These are phyloP conservation scores for Lentinula raphanica DNA, from an alignment of 768 basidiomycete species.

Conservation along the genomic window DNA sequence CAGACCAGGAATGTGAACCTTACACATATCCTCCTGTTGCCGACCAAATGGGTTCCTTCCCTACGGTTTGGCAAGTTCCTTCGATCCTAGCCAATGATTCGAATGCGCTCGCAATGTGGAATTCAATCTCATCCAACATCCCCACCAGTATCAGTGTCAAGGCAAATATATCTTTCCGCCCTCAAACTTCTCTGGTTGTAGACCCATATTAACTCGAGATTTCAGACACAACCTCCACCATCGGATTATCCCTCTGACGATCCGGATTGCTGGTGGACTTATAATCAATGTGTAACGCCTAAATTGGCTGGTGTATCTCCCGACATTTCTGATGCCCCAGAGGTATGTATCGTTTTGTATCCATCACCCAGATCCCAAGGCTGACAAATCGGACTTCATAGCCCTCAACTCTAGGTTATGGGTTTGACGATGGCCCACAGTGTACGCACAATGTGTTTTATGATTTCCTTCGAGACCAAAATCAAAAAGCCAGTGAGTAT, in stretches of 20 bases:
- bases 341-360: slow-evolving; percentile 24
- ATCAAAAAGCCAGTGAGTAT: slow-evolving; percentile 56
- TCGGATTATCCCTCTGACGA: slow-evolving; percentile 20
- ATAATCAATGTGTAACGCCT: slow-evolving; percentile 37
- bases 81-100: background rate
- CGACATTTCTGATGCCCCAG: slow-evolving; percentile 43
- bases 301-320: slow-evolving; percentile 37
- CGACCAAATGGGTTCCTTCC: background rate
- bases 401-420: slow-evolving; percentile 44
- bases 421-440: slow-evolving; percentile 63
- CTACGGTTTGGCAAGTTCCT: background rate
- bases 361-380: background rate
- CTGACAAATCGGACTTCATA: background rate
- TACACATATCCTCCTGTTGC: slow-evolving; percentile 2
- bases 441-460: slow-evolving; percentile 63
- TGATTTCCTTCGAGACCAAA: slow-evolving; percentile 41
- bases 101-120: background rate
- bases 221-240: background rate
- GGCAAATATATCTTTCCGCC: background rate
- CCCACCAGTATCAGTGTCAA: background rate
- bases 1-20: slow-evolving; percentile 1
- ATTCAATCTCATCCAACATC: slow-evolving; percentile 1
- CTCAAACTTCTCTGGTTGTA: background rate
- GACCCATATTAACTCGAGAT: too few species aligned
- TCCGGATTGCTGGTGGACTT: slow-evolving; percentile 44